Base-by-base conservation (phyloP, 208 protist genomes). In the Leishmania aethiopica region DNA sequence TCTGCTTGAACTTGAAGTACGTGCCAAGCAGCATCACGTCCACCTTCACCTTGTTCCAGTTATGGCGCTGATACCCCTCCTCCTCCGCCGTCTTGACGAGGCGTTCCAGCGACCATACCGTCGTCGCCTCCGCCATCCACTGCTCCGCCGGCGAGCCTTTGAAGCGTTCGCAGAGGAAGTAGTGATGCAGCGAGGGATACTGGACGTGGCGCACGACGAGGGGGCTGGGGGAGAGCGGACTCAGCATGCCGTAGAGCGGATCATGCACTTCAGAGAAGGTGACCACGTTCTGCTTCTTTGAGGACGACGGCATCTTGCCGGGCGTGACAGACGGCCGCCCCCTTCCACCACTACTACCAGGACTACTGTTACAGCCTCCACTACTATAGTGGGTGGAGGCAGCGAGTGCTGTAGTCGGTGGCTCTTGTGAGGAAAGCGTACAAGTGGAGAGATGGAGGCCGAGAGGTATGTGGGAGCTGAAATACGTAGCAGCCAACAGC, bases 1-100 rank as follows among this genome's bases (percentile, higher is more conserved):
- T 97, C 79, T 97, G 93, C 83, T 95, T 95, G 64, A 97, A 96
- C 86, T 97, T 97, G 82, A 94, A 91, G 87, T 97, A 97, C 60
- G 92, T 91, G 72, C 92, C 92, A n/a, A 96, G 85, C 45, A 96
- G 88, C 93, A 96, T 96, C 40, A 94, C 90, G 76, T 96, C 94
- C 3, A 96, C 89, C 84, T 97, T 97, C 70, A 92, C 86, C 13
- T 90, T 86, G 79, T 94, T 91, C 94, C 94, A 97, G 84, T 97
- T 92, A 1, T 70, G 83, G 53, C 92, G 90, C 86, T 97, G 94
- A 25, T 86, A 77, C 64, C 86, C 85, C 57, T 86, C 86, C 28
- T 77, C 83, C 80, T 97, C 94, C 0, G 92, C 94, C 7, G 87
- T 82, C 79, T 88, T 91, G 35, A 96, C 92, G 13, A 95, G 86